Conservation (phyloP, 75 land plant species). For the Pinus tabuliformis region DNA sequence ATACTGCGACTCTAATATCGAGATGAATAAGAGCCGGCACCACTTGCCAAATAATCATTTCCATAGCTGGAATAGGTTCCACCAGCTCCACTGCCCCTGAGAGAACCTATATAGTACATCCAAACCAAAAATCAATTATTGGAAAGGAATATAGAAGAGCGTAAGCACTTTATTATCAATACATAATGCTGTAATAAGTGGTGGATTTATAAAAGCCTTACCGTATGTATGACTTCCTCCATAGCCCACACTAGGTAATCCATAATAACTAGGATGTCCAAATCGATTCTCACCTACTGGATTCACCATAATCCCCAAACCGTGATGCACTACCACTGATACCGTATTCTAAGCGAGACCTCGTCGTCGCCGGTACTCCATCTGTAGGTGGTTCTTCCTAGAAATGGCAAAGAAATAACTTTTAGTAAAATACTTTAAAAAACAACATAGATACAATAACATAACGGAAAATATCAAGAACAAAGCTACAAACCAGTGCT, state of each 20-base stretch:
- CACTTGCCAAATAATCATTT: constrained; percentile 49
- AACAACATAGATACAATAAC: background rate
- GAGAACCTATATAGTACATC: too few relatives aligned
- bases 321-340: constrained; percentile 31
- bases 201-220: too few relatives aligned
- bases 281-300: background rate
- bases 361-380: constrained; percentile 44
- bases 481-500: constrained; percentile 31
- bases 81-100: too few relatives aligned
- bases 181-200: too few relatives aligned
- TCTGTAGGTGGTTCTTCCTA: constrained; percentile 59
- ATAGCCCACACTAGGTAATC: background rate
- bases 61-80: constrained; percentile 11
- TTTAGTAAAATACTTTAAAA: background rate
- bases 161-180: too few relatives aligned
- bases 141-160: too few relatives aligned
- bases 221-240: too few relatives aligned
- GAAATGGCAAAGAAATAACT: background rate
- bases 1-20: constrained; percentile 49
- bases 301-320: constrained; percentile 60
- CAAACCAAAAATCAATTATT: background rate
- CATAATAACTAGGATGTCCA: too few relatives aligned
- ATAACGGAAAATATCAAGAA: background rate
- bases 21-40: constrained; percentile 58
- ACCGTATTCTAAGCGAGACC: constrained; percentile 70